These are phyloP conservation scores for Adansonia rubrostipa DNA, from an alignment of 441 rosid species.

Conservation along the genomic window DNA sequence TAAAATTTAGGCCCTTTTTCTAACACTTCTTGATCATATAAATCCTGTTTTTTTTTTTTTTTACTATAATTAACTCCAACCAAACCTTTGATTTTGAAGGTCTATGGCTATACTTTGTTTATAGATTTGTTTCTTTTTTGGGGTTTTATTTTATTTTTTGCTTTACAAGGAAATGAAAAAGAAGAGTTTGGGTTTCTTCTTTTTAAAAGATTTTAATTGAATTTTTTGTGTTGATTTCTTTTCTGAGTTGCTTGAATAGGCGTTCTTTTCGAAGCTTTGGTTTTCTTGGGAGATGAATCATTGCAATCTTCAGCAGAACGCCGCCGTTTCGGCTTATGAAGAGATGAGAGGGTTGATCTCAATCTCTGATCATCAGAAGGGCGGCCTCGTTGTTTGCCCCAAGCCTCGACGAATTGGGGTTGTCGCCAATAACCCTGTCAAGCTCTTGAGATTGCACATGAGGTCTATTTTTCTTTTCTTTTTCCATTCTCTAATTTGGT, in stretches of 20 bases:
- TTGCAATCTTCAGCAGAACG: slow-evolving; percentile 69
- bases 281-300: slow-evolving; percentile 59
- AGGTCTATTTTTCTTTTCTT: slow-evolving; percentile 46
- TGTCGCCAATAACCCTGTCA: slow-evolving; percentile 44
- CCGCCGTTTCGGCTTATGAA: slow-evolving; percentile 60
- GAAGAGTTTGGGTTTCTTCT: background rate
- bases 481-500: background rate
- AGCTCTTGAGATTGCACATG: slow-evolving; percentile 60
- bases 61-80: background rate
- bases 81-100: background rate
- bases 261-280: slow-evolving; percentile 42
- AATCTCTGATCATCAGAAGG: slow-evolving; percentile 51
- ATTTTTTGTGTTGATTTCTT: background rate
- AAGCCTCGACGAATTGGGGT: slow-evolving; percentile 75
- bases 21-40: background rate
- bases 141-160: no score
- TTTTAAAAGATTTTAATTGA: background rate
- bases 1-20: background rate
- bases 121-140: background rate
- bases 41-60: background rate
- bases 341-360: slow-evolving; percentile 56
- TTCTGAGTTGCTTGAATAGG: slow-evolving; percentile 25
- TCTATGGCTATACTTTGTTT: background rate
- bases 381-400: slow-evolving; percentile 72
- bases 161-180: slow-evolving; percentile 19